Conservation (phyloP, 345 rosid species). For the Acer negundo region DNA sequence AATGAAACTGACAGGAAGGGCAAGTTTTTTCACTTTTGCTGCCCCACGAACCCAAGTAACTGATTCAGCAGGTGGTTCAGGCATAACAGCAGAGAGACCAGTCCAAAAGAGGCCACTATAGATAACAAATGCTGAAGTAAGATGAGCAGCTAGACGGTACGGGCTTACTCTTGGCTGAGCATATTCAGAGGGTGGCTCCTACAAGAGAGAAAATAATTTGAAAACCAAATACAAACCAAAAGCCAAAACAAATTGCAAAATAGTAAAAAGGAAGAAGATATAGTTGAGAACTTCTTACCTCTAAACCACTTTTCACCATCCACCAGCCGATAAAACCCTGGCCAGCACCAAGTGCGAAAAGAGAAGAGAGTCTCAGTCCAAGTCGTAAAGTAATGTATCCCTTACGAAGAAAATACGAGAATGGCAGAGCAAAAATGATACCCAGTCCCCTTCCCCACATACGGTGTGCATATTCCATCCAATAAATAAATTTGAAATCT, state of each 20-base stretch:
- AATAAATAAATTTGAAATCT: constrained; percentile 92
- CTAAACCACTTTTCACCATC: constrained; percentile 99
- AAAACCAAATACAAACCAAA: background rate
- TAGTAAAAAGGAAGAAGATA: background rate
- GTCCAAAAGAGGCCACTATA: constrained; percentile 95
- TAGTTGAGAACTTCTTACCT: constrained; percentile 45
- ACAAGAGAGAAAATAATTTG: constrained; percentile 17
- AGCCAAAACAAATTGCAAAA: background rate
- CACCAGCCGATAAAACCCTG: constrained; percentile 99
- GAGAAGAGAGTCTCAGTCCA: constrained; percentile 74
- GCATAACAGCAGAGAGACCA: constrained; percentile 87
- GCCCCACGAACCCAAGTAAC: constrained; percentile 82
- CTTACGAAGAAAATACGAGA: constrained; percentile 86
- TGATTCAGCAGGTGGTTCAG: constrained; percentile 94
- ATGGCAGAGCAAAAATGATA: constrained; percentile 95
- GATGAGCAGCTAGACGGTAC: constrained; percentile 90
- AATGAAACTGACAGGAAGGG: constrained; percentile 77
- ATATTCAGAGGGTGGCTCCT: constrained; percentile 93
- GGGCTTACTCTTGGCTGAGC: constrained; percentile 94
- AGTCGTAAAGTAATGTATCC: constrained; percentile 82
- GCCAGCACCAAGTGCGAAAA: constrained; percentile 94
- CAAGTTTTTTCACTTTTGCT: constrained; percentile 79
- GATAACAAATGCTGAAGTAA: constrained; percentile 90
- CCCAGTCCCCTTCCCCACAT: constrained; percentile 99
- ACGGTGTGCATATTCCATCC: constrained; percentile 98